phyloP scores from a whole-genome alignment of 2,329 filamentous ascomycete species.

The Diplocarpon rosae region DNA sequence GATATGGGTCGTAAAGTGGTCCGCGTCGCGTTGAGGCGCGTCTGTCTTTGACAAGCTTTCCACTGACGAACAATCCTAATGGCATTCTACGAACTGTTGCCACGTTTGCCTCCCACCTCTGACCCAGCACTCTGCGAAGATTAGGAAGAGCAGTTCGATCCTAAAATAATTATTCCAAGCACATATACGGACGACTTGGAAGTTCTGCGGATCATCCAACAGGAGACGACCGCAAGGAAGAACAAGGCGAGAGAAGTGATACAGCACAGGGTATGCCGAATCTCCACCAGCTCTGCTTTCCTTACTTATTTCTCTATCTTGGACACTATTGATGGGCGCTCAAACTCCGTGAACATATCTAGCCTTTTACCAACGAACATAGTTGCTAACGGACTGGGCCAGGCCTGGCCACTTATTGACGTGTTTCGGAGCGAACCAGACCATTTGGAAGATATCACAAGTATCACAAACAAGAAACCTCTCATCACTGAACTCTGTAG shows the following conservation, averaged over 20 bases:
- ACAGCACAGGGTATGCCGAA: constrained; percentile 28
- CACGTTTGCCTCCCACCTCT: constrained; percentile 17
- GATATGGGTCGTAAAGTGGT: neutral
- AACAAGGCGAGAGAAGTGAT: constrained; percentile 36
- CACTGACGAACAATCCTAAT: constrained; percentile 12
- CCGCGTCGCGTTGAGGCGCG: constrained; percentile 6
- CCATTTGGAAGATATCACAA: constrained; percentile 21
- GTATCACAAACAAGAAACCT: neutral
- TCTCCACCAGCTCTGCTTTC: too few species aligned
- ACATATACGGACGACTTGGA: constrained; percentile 37
- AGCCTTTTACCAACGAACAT: neutral
- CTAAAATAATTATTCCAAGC: constrained; percentile 10
- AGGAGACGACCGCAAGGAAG: constrained; percentile 33
- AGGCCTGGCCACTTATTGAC: constrained; percentile 35
- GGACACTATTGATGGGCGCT: too few species aligned
- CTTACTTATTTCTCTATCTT: too few species aligned
- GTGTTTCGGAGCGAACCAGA: constrained; percentile 39
- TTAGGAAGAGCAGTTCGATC: constrained; percentile 14
- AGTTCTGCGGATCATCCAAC: constrained; percentile 31
- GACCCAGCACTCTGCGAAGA: constrained; percentile 19
- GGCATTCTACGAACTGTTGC: constrained; percentile 13
- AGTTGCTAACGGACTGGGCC: constrained; percentile 3
- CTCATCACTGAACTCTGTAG: constrained; percentile 7
- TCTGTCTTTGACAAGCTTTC: too few species aligned
- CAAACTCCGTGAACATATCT: neutral